phyloP scores from a whole-genome alignment of 2,329 filamentous ascomycete species.

The Alternaria sp. region DNA sequence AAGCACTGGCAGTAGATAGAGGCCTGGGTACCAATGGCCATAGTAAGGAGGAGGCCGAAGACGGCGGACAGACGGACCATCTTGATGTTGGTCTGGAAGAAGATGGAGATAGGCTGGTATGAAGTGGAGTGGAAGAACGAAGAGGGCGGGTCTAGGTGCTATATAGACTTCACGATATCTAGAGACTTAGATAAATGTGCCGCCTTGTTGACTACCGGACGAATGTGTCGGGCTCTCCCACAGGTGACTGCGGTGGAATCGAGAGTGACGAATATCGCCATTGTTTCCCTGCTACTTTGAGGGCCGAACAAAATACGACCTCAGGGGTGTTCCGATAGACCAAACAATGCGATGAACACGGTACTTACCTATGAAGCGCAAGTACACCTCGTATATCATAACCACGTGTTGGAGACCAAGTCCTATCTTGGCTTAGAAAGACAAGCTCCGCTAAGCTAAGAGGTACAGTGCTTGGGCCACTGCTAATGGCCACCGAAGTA shows the following conservation, averaged over 20 bases:
- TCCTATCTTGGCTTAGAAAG: neutral
- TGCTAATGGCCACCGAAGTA: neutral
- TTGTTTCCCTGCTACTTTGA: neutral
- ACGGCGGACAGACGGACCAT: neutral
- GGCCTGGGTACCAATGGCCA: neutral
- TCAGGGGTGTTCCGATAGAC: neutral
- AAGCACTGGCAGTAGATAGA: neutral
- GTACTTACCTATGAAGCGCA: neutral
- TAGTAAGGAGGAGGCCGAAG: neutral
- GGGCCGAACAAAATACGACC: neutral
- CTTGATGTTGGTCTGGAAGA: neutral
- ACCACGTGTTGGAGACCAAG: neutral
- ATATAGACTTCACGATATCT: neutral
- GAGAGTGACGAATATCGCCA: neutral
- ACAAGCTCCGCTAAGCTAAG: neutral
- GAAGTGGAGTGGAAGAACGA: neutral
- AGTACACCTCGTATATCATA: neutral
- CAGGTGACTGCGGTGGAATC: neutral
- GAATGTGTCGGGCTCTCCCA: too few relatives aligned
- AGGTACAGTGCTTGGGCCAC: neutral
- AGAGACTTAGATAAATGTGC: too few relatives aligned
- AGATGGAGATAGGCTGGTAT: neutral
- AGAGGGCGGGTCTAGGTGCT: neutral
- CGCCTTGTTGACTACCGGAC: too few relatives aligned
- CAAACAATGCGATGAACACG: neutral